Conservation (phyloP, 2,329 filamentous ascomycete genomes). For the Penicillium sp. region DNA sequence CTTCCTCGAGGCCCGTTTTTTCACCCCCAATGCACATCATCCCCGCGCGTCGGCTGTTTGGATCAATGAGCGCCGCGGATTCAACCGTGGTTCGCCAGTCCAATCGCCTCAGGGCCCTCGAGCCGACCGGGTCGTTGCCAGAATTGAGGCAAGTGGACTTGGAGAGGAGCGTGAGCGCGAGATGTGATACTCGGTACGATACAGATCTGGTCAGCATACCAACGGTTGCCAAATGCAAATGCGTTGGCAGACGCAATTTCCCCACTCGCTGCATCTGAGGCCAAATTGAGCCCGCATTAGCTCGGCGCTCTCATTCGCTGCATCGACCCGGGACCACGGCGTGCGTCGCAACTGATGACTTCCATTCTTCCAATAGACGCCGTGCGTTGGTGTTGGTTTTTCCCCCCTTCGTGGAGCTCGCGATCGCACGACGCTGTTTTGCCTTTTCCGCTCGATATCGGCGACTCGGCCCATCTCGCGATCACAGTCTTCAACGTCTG, state of each 20-base stretch:
- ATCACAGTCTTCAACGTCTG: no score
- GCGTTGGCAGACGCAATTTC: slow-evolving; percentile 21
- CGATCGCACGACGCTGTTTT: no score
- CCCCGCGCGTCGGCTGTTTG: no score
- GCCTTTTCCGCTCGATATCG: no score
- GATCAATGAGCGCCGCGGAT: not conserved
- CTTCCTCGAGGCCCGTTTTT: no score
- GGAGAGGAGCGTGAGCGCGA: no score
- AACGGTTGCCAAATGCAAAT: slow-evolving; percentile 14
- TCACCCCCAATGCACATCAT: slow-evolving; percentile 5
- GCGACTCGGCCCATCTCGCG: no score
- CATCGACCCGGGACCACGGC: slow-evolving; percentile 18
- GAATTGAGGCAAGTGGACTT: no score
- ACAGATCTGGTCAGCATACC: no score
- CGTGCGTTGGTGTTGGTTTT: slow-evolving; percentile 27
- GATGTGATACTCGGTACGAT: no score
- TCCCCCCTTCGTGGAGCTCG: no score
- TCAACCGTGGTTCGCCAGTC: slow-evolving; percentile 19
- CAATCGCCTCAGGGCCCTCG: not conserved
- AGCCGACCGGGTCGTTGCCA: no score
- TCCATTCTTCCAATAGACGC: slow-evolving; percentile 26
- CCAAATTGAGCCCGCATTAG: slow-evolving; percentile 25
- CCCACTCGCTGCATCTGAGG: slow-evolving; percentile 14
- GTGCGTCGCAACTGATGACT: slow-evolving; percentile 24
- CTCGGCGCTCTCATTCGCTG: slow-evolving; percentile 16